Evolutionary conservation across 2,329 filamentous ascomycete genomes (phyloP).

Genomic region (Myriosclerotinia curreyana): DNA sequence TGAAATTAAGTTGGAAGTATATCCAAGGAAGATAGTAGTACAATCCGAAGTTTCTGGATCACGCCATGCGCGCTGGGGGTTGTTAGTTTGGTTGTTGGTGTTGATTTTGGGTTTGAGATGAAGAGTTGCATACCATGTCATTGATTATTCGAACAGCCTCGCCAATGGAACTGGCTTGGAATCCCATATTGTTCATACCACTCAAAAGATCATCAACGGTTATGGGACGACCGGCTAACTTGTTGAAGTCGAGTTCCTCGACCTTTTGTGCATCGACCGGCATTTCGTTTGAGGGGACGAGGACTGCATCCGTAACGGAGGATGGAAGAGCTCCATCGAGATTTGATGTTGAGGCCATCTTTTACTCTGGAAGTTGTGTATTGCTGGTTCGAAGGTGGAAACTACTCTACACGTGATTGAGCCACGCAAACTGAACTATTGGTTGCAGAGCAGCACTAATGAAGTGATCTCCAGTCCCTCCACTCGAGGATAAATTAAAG

Average conservation of each 20-base stretch:
- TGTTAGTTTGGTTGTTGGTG: background rate
- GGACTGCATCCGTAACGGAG: slow-evolving; percentile 72
- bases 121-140: slow-evolving; percentile 67
- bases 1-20: slow-evolving; percentile 96
- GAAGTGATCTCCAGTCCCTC: background rate
- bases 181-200: slow-evolving; percentile 83
- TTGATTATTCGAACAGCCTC: slow-evolving; percentile 92
- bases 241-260: slow-evolving; percentile 88
- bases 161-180: slow-evolving; percentile 75
- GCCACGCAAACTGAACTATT: background rate
- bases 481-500: background rate
- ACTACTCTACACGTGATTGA: background rate
- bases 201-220: slow-evolving; percentile 81
- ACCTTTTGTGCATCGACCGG: slow-evolving; percentile 77
- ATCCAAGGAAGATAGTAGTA: slow-evolving; percentile 95
- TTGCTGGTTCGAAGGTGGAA: background rate
- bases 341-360: slow-evolving; percentile 20
- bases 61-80: slow-evolving; percentile 66
- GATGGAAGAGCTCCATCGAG: slow-evolving; percentile 47
- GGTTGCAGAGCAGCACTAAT: background rate
- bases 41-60: slow-evolving; percentile 74
- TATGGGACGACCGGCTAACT: slow-evolving; percentile 68
- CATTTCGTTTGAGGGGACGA: slow-evolving; percentile 79
- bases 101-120: background rate
- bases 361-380: background rate